These are phyloP conservation scores for Abelmoschus esculentus DNA, from an alignment of 345 rosid species.

Conservation along the genomic window DNA sequence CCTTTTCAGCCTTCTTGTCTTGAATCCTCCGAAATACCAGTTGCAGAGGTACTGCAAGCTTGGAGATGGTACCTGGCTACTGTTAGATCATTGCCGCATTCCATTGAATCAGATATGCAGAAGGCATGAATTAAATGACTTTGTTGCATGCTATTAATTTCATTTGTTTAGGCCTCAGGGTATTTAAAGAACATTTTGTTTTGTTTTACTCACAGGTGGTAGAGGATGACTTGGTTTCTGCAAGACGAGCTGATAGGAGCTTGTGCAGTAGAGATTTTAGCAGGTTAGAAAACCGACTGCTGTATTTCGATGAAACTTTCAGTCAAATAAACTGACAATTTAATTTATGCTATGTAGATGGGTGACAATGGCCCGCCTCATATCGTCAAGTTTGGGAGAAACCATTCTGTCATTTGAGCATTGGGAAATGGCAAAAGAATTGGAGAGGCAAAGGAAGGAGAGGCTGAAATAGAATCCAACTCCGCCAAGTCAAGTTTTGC, in stretches of 20 bases:
- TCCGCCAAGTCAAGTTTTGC: background rate
- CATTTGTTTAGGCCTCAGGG: background rate
- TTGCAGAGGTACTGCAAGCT: slow-evolving; percentile 43
- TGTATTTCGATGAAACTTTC: background rate
- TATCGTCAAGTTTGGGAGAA: slow-evolving; percentile 71
- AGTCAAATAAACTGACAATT: background rate
- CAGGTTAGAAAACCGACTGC: slow-evolving; percentile 35
- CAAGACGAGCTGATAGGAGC: slow-evolving; percentile 72
- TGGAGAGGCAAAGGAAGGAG: slow-evolving; percentile 75
- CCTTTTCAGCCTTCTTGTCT: slow-evolving; percentile 61
- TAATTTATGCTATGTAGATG: slow-evolving; percentile 33
- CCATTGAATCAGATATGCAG: slow-evolving; percentile 63
- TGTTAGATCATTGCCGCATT: slow-evolving; percentile 59
- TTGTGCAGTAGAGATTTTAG: slow-evolving; percentile 73
- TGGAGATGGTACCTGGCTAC: slow-evolving; percentile 93
- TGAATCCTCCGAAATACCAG: slow-evolving; percentile 27
- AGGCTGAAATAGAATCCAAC: slow-evolving; percentile 37
- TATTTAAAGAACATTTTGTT: background rate
- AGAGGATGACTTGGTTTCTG: slow-evolving; percentile 75
- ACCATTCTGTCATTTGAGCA: slow-evolving; percentile 54
- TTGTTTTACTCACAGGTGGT: slow-evolving; percentile 36
- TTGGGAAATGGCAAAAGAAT: slow-evolving; percentile 82
- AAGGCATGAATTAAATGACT: slow-evolving; percentile 35
- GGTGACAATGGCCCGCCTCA: slow-evolving; percentile 78
- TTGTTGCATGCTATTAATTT: background rate